phyloP scores from a whole-genome alignment of 805 yeast species.

The Candida hungchunana region DNA sequence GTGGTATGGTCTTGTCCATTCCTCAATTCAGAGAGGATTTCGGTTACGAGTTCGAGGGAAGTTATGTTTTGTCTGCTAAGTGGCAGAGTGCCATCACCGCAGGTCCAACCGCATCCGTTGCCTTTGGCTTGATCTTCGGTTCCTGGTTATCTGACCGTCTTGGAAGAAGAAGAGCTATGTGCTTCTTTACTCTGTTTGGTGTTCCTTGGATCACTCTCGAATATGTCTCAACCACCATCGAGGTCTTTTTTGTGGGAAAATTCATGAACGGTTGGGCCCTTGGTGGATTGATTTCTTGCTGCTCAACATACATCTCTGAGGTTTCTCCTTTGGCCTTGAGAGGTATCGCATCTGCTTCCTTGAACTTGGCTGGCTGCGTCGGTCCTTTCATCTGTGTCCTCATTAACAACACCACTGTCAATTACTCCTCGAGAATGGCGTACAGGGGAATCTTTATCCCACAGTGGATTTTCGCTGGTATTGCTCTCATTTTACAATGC shows the following conservation, averaged over 20 bases:
- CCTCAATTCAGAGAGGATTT: conserved; percentile 33
- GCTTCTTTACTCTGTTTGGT: conserved; percentile 27
- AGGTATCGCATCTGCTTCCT: conserved; percentile 31
- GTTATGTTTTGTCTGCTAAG: conserved; percentile 34
- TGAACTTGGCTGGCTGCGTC: conserved; percentile 33
- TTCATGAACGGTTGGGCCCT: conserved; percentile 17
- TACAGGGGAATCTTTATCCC: conserved; percentile 34
- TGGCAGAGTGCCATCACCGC: conserved; percentile 41
- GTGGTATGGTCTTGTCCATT: conserved; percentile 33
- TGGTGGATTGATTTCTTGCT: conserved; percentile 35
- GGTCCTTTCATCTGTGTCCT: conserved; percentile 36
- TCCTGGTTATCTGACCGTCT: conserved; percentile 28
- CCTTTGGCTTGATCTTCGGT: conserved; percentile 26
- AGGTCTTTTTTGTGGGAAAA: conserved; percentile 34
- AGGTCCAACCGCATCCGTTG: conserved; percentile 27
- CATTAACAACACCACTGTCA: conserved; percentile 23
- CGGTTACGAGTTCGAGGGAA: conserved; percentile 26
- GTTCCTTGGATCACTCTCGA: conserved; percentile 35
- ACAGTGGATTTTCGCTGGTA: conserved; percentile 19
- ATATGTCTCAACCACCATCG: conserved; percentile 34
- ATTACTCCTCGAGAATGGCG: conserved; percentile 25
- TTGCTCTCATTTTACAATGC: conserved; percentile 28
- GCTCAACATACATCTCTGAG: conserved; percentile 38
- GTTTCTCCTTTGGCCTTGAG: conserved; percentile 36
- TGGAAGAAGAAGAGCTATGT: conserved; percentile 33